Evolutionary conservation across 2,329 filamentous ascomycete genomes (phyloP), one percentile per base, ranked within the genome.

Genomic region (Calonectria henricotiae): DNA sequence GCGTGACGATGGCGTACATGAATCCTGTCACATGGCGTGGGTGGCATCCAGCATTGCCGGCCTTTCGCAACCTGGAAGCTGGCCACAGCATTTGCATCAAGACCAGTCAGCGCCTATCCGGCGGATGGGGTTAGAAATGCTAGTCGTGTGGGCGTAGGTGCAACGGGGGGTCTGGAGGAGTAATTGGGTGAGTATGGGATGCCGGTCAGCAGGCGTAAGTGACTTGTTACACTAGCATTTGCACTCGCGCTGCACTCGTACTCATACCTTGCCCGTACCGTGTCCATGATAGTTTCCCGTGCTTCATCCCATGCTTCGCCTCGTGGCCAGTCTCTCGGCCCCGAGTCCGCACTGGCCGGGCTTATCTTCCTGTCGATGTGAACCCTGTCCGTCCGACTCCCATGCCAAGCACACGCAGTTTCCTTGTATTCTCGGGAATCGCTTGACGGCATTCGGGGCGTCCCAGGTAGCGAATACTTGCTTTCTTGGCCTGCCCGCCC

Each of bases 1-100:
- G 74, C 73, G 73, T 77, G 76, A 77, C 75, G 67, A 76, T 75
- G 72, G 69, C 74, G 69, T 68, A 77, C 75, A 73, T 39, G 51
- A 63, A 66, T 67, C 62, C 68, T 64, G 67, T 76, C 75, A 78
- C 76, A 77, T 78, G 76, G 75, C 66, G 62, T 61, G 62, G 68
- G 62, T 63, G 65, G 68, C 58, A 72, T 49, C 65, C 66, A 73
- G 62, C 62, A 65, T 66, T 61, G 62, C 54, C 67, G 69, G 51
- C 61, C 32, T 39, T 55, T 51, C 12, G 54, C 55, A 66, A 61
- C 60, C 67, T 62, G 63, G 55, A 61, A 66, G 55, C 46, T 43
- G 58, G 67, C 62, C 55, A 62, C 58, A 65, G n/a, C 30, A 60
- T 47, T 43, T 58, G 65, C 49, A 62, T 64, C 68, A 67, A 55